Evolutionary conservation across 1,284 basidiomycete species (phyloP), one percentile per base, ranked within the genome.

Genomic region (Papiliotrema flavescens): DNA sequence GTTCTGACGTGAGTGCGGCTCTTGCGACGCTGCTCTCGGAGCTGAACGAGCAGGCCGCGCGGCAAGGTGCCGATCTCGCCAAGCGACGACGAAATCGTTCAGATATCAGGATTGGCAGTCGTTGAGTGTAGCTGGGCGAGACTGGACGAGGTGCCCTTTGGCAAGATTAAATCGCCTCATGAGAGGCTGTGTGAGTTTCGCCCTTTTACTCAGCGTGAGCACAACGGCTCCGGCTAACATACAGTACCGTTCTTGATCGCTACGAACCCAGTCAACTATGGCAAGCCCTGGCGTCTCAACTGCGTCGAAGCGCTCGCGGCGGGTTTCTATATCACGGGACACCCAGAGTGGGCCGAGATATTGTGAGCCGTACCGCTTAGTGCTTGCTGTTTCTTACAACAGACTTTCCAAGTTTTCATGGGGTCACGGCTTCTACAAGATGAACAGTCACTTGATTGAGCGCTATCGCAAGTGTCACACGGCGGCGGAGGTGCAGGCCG

Each of bases 91-190:
- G 85, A 88, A n/a, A 84, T 94, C 49, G 79, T 98, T 14, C 79
- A 82, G 3, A 81, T 83, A 55, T 80, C 80, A 40, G 95, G 95
- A 0, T 78, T 98, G 1, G 95, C 95, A 0, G 95, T 98, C 8
- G 92, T 98, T 1, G 95, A 98, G 72, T 97, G 93, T 74, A 94
- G 90, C 3, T 98, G 95, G 95, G 95, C 95, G 2, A 82, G 93
- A 20, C 78, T 98, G 7, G 90, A 93, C 51, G 94, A 98, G 61
- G 86, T 98, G 2, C 95, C 95, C 0, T 98, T 96, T 71, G 80
- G 83, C 51, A 97, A 96, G 76, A 95, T 98, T 66, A 84, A 89
- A 20, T 90, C 89, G 61, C 92, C 93, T 0, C 83, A 97, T 66
- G 95, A 98, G 79, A 83, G 95, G 13, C 76, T 98, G 36, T 69